These are phyloP conservation scores for Coemansia sp. DNA, from an alignment of 192 early-diverging fungal species.

Conservation along the genomic window DNA sequence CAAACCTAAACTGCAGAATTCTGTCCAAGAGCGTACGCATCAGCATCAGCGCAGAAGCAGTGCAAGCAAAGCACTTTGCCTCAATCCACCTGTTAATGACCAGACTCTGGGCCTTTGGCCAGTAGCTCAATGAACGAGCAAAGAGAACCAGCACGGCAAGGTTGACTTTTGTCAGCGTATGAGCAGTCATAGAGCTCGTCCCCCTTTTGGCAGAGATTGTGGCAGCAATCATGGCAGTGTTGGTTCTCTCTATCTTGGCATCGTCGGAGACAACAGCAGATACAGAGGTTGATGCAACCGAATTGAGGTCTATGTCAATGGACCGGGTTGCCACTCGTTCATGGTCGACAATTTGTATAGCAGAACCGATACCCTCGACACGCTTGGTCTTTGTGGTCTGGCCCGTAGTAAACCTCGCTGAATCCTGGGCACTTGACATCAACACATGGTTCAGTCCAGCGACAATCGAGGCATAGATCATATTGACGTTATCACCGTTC, in stretches of 20 bases:
- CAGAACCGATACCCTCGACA: conserved; percentile 13
- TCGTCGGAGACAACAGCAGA: background rate
- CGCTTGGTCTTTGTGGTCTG: conserved; percentile 13
- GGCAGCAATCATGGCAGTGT: conserved; percentile 14
- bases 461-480: conserved; percentile 30
- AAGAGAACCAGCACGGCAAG: conserved; percentile 12
- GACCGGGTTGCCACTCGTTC: conserved; percentile 19
- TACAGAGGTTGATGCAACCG: background rate
- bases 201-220: conserved; percentile 10
- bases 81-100: conserved; percentile 31
- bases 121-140: conserved; percentile 18
- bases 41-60: conserved; percentile 15
- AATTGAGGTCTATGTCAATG: conserved; percentile 3
- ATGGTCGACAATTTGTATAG: conserved; percentile 16
- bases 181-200: conserved; percentile 11
- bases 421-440: conserved; percentile 1
- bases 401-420: conserved; percentile 10
- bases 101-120: conserved; percentile 22
- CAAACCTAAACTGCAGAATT: conserved; percentile 19
- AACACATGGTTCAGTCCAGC: conserved; percentile 25
- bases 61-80: conserved; percentile 14
- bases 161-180: conserved; percentile 13
- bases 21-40: conserved; percentile 8
- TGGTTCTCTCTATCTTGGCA: background rate
- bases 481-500: conserved; percentile 6